phyloP scores from a whole-genome alignment of 163 green algal genomes.

The Scenedesmus sp. region DNA sequence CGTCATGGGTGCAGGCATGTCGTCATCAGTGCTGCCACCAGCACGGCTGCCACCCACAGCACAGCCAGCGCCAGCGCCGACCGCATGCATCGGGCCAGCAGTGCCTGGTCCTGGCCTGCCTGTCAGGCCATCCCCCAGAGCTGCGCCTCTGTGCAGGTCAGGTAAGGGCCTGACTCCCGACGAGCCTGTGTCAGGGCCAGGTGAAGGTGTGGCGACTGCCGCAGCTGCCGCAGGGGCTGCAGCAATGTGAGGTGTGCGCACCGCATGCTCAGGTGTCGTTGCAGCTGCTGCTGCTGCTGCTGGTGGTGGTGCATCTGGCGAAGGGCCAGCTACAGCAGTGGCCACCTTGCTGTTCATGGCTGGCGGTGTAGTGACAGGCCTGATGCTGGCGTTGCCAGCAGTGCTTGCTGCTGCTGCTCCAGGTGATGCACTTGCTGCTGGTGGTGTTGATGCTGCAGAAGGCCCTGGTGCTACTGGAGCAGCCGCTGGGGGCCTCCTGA shows the following conservation, averaged over 20 bases:
- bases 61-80: neutral
- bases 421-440: neutral
- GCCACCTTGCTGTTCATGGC: neutral
- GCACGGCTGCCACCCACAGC: neutral
- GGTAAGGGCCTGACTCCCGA: neutral
- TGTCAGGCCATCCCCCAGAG: neutral
- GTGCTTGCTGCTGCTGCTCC: neutral
- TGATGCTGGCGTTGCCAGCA: neutral
- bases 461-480: neutral
- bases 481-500: neutral
- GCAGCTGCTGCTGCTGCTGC: neutral
- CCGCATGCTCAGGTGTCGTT: neutral
- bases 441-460: neutral
- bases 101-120: neutral
- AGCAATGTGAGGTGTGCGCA: neutral
- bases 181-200: neutral
- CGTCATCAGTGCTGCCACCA: neutral
- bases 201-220: neutral
- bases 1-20: neutral
- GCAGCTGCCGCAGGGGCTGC: conserved; percentile 15
- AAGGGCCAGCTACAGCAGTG: neutral
- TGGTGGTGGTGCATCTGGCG: neutral
- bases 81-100: too few relatives aligned
- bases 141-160: neutral
- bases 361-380: neutral